A percentile compares a stretch with the other conserved stretches of the same genome.
phyloP scores from a whole-genome alignment of 2,329 filamentous ascomycete species.

The Aureobasidium sp. region DNA sequence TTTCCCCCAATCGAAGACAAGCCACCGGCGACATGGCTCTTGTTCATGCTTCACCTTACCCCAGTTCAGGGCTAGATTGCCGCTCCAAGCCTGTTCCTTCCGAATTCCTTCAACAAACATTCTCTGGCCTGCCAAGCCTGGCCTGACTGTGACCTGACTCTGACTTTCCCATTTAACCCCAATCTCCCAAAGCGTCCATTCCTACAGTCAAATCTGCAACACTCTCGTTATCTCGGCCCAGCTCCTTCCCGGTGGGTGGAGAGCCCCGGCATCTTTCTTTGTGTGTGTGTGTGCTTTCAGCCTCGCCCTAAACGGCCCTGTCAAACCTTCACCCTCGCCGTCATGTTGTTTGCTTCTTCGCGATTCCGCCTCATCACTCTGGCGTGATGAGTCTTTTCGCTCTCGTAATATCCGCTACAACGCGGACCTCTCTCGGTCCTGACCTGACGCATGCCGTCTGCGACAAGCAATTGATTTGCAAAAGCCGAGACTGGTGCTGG shows the following conservation, averaged over 20 bases:
- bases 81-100: neutral
- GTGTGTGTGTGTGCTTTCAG: neutral
- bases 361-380: neutral
- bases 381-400: conserved; percentile 1
- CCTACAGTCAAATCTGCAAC: neutral
- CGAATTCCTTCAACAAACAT: neutral
- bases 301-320: neutral
- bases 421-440: neutral
- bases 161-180: neutral
- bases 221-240: neutral
- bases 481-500: neutral
- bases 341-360: conserved; percentile 7
- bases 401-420: conserved; percentile 5
- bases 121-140: neutral
- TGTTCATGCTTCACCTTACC: neutral
- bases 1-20: neutral
- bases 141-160: neutral
- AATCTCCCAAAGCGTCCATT: neutral
- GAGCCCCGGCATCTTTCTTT: neutral
- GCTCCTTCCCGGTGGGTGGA: neutral
- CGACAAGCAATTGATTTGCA: conserved; percentile 4
- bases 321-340: neutral
- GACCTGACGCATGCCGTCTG: neutral
- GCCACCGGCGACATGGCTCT: neutral
- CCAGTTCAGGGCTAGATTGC: neutral